These are phyloP conservation scores for Teratosphaeria pseudoeucalypti DNA, from an alignment of 2,329 filamentous ascomycete genomes.

Conservation along the genomic window DNA sequence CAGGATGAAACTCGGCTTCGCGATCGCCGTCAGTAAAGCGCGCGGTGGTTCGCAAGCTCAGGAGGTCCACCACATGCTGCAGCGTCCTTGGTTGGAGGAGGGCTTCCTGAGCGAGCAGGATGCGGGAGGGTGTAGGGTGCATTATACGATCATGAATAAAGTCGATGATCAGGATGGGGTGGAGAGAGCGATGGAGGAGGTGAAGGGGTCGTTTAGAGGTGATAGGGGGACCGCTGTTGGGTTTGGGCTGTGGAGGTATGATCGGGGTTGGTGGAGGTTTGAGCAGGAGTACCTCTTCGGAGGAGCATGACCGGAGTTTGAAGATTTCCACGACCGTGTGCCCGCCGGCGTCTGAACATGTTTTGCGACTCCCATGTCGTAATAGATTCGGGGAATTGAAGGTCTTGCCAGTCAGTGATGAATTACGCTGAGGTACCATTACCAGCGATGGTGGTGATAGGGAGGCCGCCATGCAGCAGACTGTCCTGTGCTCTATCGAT, in stretches of 20 bases:
- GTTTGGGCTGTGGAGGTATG: conserved; percentile 33
- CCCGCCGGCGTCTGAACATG: too few relatives aligned
- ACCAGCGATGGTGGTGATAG: too few relatives aligned
- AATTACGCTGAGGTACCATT: too few relatives aligned
- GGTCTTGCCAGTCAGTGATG: too few relatives aligned
- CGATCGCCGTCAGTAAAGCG: conserved; percentile 26
- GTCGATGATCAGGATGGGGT: conserved; percentile 32
- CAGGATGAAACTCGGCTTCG: conserved; percentile 31
- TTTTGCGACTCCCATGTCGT: too few relatives aligned
- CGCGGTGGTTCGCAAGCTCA: conserved; percentile 21
- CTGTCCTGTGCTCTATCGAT: too few relatives aligned
- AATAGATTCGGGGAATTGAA: too few relatives aligned
- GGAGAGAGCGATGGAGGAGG: conserved; percentile 26
- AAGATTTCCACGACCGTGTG: too few relatives aligned
- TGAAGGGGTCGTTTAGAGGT: conserved; percentile 24
- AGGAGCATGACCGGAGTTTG: background rate
- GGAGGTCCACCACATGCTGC: conserved; percentile 27
- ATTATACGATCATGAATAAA: conserved; percentile 41
- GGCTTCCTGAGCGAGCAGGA: conserved; percentile 35
- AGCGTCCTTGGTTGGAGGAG: conserved; percentile 26
- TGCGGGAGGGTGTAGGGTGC: conserved; percentile 27
- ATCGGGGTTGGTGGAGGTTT: conserved; percentile 32
- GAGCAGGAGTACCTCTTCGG: conserved; percentile 27
- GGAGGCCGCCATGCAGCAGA: too few relatives aligned
- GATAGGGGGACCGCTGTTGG: conserved; percentile 28